phyloP scores from a whole-genome alignment of 345 rosid species.

The Populus deltoides region DNA sequence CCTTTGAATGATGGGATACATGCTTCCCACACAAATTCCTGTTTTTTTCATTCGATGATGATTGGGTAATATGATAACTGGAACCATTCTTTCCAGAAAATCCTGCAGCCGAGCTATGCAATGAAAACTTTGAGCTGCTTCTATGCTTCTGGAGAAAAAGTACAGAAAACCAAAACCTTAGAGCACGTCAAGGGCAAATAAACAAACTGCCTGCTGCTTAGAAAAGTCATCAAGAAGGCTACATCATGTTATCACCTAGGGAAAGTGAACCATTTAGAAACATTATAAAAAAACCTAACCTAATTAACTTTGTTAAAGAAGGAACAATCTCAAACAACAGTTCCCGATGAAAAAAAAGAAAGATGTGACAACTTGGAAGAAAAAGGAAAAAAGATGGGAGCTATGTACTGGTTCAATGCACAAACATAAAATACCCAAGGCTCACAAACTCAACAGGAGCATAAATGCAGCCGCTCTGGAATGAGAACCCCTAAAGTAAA shows the following conservation, averaged over 20 bases:
- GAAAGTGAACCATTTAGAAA: neutral
- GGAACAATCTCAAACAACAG: neutral
- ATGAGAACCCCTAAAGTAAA: neutral
- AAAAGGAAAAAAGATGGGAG: neutral
- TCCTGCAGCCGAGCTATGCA: slow-evolving; percentile 48
- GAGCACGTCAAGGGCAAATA: neutral
- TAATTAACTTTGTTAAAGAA: neutral
- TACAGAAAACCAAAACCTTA: slow-evolving; percentile 6
- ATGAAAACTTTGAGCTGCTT: slow-evolving; percentile 46
- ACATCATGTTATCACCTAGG: neutral
- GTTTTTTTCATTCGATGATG: slow-evolving; percentile 23
- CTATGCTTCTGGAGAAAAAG: slow-evolving; percentile 44
- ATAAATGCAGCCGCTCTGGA: neutral
- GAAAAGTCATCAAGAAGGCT: neutral
- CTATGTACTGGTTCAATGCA: neutral
- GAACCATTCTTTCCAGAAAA: slow-evolving; percentile 43
- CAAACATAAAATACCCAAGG: neutral
- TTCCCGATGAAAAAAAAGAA: neutral
- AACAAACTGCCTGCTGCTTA: neutral
- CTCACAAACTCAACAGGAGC: neutral
- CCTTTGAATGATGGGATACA: slow-evolving; percentile 26
- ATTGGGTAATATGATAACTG: slow-evolving; percentile 23
- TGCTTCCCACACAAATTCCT: slow-evolving; percentile 29
- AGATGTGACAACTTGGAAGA: neutral
- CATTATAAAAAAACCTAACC: neutral